Conservation (phyloP, 192 early-diverging fungal species). For the Dimargaris verticillata region DNA sequence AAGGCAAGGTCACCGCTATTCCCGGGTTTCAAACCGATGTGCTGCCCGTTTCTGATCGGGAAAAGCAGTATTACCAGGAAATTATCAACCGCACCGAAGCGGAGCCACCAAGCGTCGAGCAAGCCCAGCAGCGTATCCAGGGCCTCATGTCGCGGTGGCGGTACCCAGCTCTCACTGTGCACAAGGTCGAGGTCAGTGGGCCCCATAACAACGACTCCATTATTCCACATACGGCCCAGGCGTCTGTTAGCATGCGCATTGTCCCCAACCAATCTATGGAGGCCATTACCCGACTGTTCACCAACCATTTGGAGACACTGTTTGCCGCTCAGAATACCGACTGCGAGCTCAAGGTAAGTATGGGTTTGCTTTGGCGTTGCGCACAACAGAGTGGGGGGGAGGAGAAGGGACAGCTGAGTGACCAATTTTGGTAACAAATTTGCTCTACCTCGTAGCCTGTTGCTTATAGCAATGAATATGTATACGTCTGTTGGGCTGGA, state of each 20-base stretch:
- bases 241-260: conserved; percentile 52
- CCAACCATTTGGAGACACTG: conserved; percentile 29
- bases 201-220: conserved; percentile 45
- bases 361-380: no score
- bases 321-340: conserved; percentile 33
- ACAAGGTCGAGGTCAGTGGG: conserved; percentile 58
- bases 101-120: not conserved
- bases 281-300: conserved; percentile 41
- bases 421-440: no score
- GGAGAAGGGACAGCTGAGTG: no score
- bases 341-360: conserved; percentile 25
- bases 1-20: conserved; percentile 38
- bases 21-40: conserved; percentile 56
- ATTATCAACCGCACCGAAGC: conserved; percentile 17
- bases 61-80: conserved; percentile 34
- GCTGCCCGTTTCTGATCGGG: conserved; percentile 28
- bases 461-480: no score
- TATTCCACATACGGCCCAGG: conserved; percentile 48
- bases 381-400: no score
- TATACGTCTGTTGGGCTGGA: no score
- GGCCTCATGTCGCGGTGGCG: conserved; percentile 60
- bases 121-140: conserved; percentile 22
- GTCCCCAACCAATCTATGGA: conserved; percentile 54
- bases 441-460: no score
- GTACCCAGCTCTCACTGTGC: conserved; percentile 52